Percentiles rank a stretch among this genome's conserved stretches.
phyloP scores from a whole-genome alignment of 2,329 filamentous ascomycete species.

The Fusarium nisikadoi region DNA sequence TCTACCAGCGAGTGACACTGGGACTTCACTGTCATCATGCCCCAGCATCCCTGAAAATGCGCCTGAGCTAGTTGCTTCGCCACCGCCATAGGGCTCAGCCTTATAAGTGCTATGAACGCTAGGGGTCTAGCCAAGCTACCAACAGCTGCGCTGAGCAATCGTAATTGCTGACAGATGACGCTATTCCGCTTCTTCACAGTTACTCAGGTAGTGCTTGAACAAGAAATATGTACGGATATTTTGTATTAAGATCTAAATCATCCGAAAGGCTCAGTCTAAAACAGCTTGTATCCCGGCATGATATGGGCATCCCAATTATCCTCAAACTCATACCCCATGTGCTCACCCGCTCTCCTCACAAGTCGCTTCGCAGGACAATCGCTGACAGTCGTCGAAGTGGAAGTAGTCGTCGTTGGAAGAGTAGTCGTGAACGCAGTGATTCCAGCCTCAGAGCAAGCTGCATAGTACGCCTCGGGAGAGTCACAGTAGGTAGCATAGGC shows the following conservation, averaged over 20 bases:
- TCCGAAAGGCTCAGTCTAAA: background rate
- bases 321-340: background rate
- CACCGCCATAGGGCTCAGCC: background rate
- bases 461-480: conserved; percentile 14
- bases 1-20: background rate
- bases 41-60: background rate
- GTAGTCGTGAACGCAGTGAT: conserved; percentile 14
- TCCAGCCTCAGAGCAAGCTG: conserved; percentile 11
- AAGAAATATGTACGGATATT: background rate
- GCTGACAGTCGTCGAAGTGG: background rate
- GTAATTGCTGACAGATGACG: background rate
- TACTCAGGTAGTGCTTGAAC: accelerated
- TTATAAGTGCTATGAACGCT: background rate
- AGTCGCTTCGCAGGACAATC: background rate
- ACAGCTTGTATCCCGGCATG: background rate
- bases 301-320: background rate
- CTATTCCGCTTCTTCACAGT: background rate
- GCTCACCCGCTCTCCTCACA: background rate
- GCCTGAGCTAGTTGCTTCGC: background rate
- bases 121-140: background rate
- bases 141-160: background rate
- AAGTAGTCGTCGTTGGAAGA: background rate
- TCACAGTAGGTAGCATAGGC: conserved; percentile 22
- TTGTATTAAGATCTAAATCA: background rate
- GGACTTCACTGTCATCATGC: background rate